Conservation (phyloP, 495 filamentous ascomycete genomes). For the Annulohypoxylon moriforme region DNA sequence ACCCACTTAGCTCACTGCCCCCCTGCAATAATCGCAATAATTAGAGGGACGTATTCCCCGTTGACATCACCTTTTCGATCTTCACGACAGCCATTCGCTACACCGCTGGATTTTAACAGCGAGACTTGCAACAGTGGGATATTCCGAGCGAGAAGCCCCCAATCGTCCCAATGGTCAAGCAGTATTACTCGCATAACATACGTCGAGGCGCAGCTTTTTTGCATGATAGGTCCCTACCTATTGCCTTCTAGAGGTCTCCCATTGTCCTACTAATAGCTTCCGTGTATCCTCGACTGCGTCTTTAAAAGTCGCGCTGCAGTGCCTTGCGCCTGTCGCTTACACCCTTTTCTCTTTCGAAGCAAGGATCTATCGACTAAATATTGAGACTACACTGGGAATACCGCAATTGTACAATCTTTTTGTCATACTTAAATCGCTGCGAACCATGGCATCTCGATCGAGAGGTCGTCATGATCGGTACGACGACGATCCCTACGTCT, state of each 20-base stretch:
- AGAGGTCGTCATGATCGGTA: constrained; percentile 37
- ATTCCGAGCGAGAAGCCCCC: constrained; percentile 19
- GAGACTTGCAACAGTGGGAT: constrained; percentile 18
- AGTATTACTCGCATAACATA: constrained; percentile 37
- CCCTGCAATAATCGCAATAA: constrained; percentile 39
- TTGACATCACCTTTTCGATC: constrained; percentile 42
- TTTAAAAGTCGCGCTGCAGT: constrained; percentile 36
- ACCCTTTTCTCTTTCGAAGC: constrained; percentile 12
- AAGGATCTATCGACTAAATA: constrained; percentile 21
- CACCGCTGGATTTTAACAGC: constrained; percentile 21
- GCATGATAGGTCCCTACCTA: constrained; percentile 31
- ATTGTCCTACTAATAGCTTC: constrained; percentile 18
- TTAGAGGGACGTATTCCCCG: constrained; percentile 17
- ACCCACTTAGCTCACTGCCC: constrained; percentile 29
- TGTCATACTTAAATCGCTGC: constrained; percentile 3
- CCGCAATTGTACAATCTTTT: neutral
- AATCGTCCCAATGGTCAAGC: constrained; percentile 17
- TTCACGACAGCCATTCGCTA: constrained; percentile 35
- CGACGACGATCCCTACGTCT: constrained; percentile 45
- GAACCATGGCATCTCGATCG: constrained; percentile 45
- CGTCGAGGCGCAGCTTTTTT: constrained; percentile 46
- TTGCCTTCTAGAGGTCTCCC: constrained; percentile 24
- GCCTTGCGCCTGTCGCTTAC: constrained; percentile 14
- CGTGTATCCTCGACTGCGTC: constrained; percentile 8
- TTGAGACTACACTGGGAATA: neutral